phyloP scores from a whole-genome alignment of 306 rosid species.

The Vigna hirtella region DNA sequence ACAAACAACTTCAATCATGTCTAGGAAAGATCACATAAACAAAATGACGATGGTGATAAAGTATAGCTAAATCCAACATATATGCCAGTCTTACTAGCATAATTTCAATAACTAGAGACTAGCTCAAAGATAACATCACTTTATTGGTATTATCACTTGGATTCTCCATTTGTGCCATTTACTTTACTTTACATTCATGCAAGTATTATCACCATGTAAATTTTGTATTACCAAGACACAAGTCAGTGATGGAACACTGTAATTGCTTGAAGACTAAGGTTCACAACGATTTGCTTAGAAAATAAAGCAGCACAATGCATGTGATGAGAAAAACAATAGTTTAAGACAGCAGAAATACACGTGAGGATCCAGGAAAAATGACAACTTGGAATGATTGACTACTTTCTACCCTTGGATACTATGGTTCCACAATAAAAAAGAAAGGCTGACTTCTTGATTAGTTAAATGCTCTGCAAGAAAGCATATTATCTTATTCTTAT shows the following conservation, averaged over 20 bases:
- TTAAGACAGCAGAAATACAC: slow-evolving; percentile 36
- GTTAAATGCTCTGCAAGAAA: slow-evolving; percentile 33
- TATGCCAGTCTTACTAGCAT: not conserved
- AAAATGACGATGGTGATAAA: not conserved
- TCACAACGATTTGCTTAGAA: slow-evolving; percentile 12
- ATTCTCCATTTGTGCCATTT: not conserved
- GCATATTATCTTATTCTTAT: slow-evolving; percentile 29
- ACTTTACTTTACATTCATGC: not conserved
- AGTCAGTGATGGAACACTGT: not conserved
- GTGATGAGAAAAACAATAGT: slow-evolving; percentile 23
- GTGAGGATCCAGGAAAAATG: slow-evolving; percentile 35
- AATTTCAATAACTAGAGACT: not conserved
- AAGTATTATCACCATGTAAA: not conserved
- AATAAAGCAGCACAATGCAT: slow-evolving; percentile 16
- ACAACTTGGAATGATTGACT: slow-evolving; percentile 30
- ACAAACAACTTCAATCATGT: slow-evolving; percentile 24
- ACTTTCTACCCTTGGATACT: slow-evolving; percentile 21
- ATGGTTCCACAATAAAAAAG: slow-evolving; percentile 40
- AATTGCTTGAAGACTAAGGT: slow-evolving; percentile 19
- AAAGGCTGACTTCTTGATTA: slow-evolving; percentile 25
- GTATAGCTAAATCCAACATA: not conserved
- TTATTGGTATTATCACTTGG: not conserved
- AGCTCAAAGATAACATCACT: not conserved
- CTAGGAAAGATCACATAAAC: slow-evolving; percentile 6
- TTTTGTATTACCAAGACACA: not conserved